These are phyloP conservation scores for Wickerhamomyces sp. DNA, from an alignment of 1,139 yeast genomes.

Conservation along the genomic window DNA sequence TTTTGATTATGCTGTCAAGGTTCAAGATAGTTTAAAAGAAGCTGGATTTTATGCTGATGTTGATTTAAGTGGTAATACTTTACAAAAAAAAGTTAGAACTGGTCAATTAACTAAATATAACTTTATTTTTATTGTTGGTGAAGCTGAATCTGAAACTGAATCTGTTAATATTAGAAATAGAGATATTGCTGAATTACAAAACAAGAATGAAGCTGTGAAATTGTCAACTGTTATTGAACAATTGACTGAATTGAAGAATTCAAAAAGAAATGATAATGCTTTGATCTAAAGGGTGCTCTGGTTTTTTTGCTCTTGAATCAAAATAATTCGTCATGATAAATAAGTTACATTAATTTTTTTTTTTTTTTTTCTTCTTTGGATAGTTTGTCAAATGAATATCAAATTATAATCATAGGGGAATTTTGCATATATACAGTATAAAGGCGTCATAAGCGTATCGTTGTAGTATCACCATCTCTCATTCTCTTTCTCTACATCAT, in stretches of 20 bases:
- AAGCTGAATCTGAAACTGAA: constrained; percentile 72
- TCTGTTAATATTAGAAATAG: constrained; percentile 91
- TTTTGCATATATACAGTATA: no score
- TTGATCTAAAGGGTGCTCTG: constrained; percentile 11
- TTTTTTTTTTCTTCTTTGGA: no score
- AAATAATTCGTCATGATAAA: no score
- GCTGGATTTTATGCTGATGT: constrained; percentile 86
- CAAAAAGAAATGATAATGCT: constrained; percentile 64
- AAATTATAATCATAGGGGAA: no score
- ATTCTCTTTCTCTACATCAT: constrained; percentile 12
- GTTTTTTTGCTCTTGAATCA: no score
- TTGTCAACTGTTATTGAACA: constrained; percentile 68
- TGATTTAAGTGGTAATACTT: constrained; percentile 88
- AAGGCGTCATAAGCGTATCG: not conserved
- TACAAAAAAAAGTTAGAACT: constrained; percentile 93
- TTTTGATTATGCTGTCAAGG: constrained; percentile 79
- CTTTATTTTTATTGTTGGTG: constrained; percentile 94
- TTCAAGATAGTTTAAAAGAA: constrained; percentile 60
- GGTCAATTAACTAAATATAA: constrained; percentile 92
- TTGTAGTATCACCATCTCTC: constrained; percentile 12
- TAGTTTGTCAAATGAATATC: no score
- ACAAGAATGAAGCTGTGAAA: constrained; percentile 77
- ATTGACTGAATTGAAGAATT: constrained; percentile 56
- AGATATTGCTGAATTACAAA: constrained; percentile 81
- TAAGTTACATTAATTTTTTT: no score